A percentile compares a stretch with the other conserved stretches of the same genome.
Evolutionary conservation across 2,329 filamentous ascomycete genomes (phyloP).

Genomic region (Paraconiothyrium brasiliense): DNA sequence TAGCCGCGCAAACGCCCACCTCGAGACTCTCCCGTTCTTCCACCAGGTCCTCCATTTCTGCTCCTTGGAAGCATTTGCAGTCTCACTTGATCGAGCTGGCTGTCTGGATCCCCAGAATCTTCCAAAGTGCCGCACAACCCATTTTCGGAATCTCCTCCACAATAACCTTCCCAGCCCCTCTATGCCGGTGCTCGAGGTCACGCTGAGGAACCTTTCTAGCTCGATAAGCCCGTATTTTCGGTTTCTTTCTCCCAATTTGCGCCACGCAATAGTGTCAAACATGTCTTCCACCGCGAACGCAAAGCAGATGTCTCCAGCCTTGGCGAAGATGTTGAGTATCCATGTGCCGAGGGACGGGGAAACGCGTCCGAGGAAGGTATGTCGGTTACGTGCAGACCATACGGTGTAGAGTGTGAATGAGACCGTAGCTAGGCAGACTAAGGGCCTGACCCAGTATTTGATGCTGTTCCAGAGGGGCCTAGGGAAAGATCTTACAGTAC

Average conservation of each 20-base stretch:
- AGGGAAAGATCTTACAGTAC: background rate
- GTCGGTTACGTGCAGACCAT: background rate
- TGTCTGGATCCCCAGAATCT: background rate
- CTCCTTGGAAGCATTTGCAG: background rate
- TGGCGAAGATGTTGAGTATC: slow-evolving; percentile 26
- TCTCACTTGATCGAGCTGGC: background rate
- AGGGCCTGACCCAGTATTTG: background rate
- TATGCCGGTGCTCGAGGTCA: slow-evolving; percentile 23
- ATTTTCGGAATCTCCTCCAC: slow-evolving; percentile 5
- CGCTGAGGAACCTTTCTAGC: slow-evolving; percentile 23
- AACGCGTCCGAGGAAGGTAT: slow-evolving; percentile 1
- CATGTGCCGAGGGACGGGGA: slow-evolving; percentile 22
- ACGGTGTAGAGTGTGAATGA: slow-evolving; percentile 4
- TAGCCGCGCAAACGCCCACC: slow-evolving; percentile 23
- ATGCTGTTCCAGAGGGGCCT: background rate
- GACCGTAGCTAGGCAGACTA: background rate
- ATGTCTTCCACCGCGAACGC: slow-evolving; percentile 26
- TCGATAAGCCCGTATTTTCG: slow-evolving; percentile 8
- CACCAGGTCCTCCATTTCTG: slow-evolving; percentile 5
- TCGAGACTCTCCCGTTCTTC: slow-evolving; percentile 6
- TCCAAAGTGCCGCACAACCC: background rate
- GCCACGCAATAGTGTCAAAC: slow-evolving; percentile 26
- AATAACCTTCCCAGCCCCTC: slow-evolving; percentile 18
- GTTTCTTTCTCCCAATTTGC: slow-evolving; percentile 18
- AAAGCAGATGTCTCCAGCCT: slow-evolving; percentile 28